A percentile compares a stretch with the other conserved stretches of the same genome.
Evolutionary conservation across 345 rosid genomes (phyloP).

Genomic region (Eucalyptus camaldulensis): DNA sequence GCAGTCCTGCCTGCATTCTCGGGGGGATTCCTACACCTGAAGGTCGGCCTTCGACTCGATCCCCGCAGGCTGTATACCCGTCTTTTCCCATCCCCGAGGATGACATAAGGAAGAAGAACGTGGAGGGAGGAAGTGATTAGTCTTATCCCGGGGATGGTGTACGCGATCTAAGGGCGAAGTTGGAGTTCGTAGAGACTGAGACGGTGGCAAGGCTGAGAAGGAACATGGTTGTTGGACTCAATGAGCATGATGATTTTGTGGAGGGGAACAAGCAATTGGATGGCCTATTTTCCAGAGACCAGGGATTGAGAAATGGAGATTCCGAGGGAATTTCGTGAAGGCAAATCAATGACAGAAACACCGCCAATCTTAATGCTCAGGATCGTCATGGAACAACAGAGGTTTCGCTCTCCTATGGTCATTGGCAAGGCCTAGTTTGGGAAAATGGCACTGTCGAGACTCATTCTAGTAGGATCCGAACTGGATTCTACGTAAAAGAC

Average conservation of each 20-base stretch:
- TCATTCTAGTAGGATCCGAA: background rate
- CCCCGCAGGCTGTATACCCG: slow-evolving; percentile 85
- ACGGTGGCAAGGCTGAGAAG: slow-evolving; percentile 78
- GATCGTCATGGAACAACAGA: background rate
- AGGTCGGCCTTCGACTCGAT: slow-evolving; percentile 85
- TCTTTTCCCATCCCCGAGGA: slow-evolving; percentile 80
- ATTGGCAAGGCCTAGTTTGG: background rate
- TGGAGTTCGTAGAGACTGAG: slow-evolving; percentile 45
- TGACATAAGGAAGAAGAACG: slow-evolving; percentile 58
- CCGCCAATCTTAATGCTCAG: background rate
- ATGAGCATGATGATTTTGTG: slow-evolving; percentile 69
- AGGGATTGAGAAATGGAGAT: background rate
- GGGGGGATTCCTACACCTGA: slow-evolving; percentile 86
- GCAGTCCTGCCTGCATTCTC: slow-evolving; percentile 80
- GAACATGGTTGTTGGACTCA: slow-evolving; percentile 55
- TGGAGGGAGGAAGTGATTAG: slow-evolving; percentile 62
- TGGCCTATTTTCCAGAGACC: background rate
- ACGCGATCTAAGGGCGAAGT: slow-evolving; percentile 65
- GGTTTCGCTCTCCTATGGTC: background rate
- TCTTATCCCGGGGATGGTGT: slow-evolving; percentile 61
- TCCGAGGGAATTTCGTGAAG: background rate
- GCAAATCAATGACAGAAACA: background rate
- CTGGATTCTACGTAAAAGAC: background rate
- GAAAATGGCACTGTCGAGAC: background rate
- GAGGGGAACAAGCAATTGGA: slow-evolving; percentile 40